These are phyloP conservation scores for Xylaria palmicola DNA, from an alignment of 495 filamentous ascomycete genomes.

Conservation along the genomic window DNA sequence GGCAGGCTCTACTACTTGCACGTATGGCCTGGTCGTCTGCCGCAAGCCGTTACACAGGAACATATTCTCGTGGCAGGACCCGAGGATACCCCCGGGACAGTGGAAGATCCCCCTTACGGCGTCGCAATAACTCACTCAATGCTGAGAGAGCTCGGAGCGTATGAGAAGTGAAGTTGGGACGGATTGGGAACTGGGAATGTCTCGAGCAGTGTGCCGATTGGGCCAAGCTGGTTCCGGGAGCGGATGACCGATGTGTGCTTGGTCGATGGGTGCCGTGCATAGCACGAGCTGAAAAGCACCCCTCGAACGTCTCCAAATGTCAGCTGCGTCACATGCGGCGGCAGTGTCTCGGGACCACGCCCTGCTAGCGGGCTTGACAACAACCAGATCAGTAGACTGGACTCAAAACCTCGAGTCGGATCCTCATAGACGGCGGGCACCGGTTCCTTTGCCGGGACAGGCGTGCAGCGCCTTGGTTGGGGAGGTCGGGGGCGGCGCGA, in stretches of 20 bases:
- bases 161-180: neutral
- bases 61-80: neutral
- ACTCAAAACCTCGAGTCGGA: neutral
- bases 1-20: neutral
- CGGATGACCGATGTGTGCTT: neutral
- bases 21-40: neutral
- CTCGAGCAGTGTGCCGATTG: neutral
- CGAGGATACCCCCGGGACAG: neutral
- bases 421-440: neutral
- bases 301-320: neutral
- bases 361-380: no score
- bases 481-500: no score
- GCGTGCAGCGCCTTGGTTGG: neutral
- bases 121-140: neutral
- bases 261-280: neutral
- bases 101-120: neutral
- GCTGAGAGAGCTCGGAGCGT: neutral
- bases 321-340: constrained; percentile 3
- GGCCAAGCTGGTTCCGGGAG: neutral
- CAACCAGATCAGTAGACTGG: no score
- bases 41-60: neutral
- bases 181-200: neutral
- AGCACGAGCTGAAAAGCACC: neutral
- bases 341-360: neutral
- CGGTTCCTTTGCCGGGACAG: neutral